Evolutionary conservation across 2,329 filamentous ascomycete species (phyloP).

Genomic region (Colletotrichum melonis): DNA sequence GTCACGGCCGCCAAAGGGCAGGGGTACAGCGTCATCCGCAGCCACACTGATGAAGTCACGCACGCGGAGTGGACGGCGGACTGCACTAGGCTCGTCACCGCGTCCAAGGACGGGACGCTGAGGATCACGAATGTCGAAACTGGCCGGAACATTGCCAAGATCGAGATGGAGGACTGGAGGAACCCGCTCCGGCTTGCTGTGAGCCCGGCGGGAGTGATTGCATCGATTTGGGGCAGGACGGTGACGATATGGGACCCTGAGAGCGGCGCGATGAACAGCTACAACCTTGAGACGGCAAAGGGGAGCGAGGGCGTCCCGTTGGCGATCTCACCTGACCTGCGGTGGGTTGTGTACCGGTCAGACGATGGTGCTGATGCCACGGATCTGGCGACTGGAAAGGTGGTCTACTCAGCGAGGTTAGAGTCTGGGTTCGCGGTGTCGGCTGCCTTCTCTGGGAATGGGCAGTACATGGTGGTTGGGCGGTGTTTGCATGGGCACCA

Average conservation of each 20-base stretch:
- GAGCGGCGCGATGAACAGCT: conserved; percentile 25
- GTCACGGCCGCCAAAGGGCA: conserved; percentile 6
- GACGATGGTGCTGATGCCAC: conserved; percentile 33
- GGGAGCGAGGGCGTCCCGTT: conserved; percentile 31
- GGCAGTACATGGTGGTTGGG: conserved; percentile 13
- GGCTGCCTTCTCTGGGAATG: conserved; percentile 20
- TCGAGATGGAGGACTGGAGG: conserved; percentile 31
- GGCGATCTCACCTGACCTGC: conserved; percentile 28
- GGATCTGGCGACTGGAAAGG: conserved; percentile 27
- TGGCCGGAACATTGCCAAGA: conserved; percentile 24
- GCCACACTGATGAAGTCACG: conserved; percentile 34
- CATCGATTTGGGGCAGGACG: conserved; percentile 27
- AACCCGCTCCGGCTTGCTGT: conserved; percentile 30
- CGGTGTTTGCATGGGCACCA: conserved; percentile 23
- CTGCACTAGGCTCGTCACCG: conserved; percentile 13
- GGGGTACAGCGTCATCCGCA: conserved; percentile 23
- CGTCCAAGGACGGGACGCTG: conserved; percentile 32
- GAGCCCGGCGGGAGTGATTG: background rate
- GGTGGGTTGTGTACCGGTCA: conserved; percentile 27
- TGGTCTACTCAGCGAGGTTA: conserved; percentile 20
- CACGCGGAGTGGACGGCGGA: conserved; percentile 32
- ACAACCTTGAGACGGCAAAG: conserved; percentile 21
- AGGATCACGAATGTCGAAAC: conserved; percentile 19
- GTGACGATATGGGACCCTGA: conserved; percentile 31
- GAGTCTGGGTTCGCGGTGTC: conserved; percentile 30